Base-by-base conservation (phyloP, 2,329 filamentous ascomycete species). In the Aspergillus quadricinctus region DNA sequence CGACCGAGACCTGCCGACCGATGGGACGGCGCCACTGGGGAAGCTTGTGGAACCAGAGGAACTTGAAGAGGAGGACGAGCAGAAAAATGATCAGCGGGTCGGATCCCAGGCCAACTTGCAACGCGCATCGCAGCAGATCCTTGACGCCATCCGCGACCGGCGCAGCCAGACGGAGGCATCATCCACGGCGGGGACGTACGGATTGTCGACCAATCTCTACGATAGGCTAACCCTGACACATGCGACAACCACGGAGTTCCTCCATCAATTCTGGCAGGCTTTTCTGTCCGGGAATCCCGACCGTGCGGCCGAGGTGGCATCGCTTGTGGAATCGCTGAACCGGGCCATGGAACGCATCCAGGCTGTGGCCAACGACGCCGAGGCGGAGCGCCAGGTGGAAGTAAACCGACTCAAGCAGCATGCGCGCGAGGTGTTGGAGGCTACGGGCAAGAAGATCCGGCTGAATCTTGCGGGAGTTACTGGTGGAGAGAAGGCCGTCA, bases 191-290 rank as follows among this genome's bases (percentile, higher is more conserved):
- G 67, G 69, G 31, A 76, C 76, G 1, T 77, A 73, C 31, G 81
- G 80, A 3, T 72, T 84, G 17, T 78, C 81, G 1, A 61, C 74
- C 8, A 65, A 72, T 2, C 76, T 85, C 1, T 86, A 85, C 61
- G 85, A 88, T 62, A 82, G 82, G 19, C 69, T 89, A n/a, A 80
- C 78, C 11, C 80, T 89, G 54, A 96, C 93, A 0, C 92, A 97
- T 71, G 92, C 92, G 53, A 99, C 94, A 0, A 95, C 91, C 0
- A 88, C 90, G 40, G 94, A 99, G 69, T 99, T 97, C 67, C 78
- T 99, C n/a, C 90, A 93, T 66, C 95, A 97, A 72, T 99, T 99
- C 77, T 99, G 93, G 93, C 83, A 85, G 35, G 86, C 92, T 0
- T 99, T 96, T 68, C 81, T 96, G 27, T 97, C 92, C 0, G 93